Base-by-base conservation (phyloP, 2,329 filamentous ascomycete genomes). In the Aspergillus calidoustus region DNA sequence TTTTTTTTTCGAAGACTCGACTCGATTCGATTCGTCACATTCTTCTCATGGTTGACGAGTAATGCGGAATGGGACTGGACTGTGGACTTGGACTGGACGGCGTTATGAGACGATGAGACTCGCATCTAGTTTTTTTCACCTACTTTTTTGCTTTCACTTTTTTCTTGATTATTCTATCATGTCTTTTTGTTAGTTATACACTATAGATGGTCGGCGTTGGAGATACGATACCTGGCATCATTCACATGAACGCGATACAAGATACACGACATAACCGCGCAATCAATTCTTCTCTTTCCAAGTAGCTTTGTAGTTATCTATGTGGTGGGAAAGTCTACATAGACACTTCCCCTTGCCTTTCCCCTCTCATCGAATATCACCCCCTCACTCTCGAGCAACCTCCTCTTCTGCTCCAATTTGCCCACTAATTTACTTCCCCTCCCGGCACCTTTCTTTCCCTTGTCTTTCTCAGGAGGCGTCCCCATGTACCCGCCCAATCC, bases 401-500 rank as follows among this genome's bases (percentile, higher is more conserved):
- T 25, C 49, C 67, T 72, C 73, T 74, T 83, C 50, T 73, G 70
- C 54, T 74, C 71, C n/a, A 79, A 75, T 57, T 71, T 72, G 31
- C 73, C 76, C 47, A 69, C 69, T 60, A 81, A 67, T 59, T 82
- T 63, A 60, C 73, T 73, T 49, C 73, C 75, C 68, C 82, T 83
- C 61, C 78, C 73, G 76, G 5, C 79, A 79, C n/a, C 79, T 72
- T 59, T 80, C 79, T 28, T 79, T 77, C 81, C 82, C 82, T n/a
- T 22, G 25, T 49, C 15, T 15, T 44, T 28, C 4, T 41, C 46
- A 31, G 47, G 38, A 23, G 47, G 19, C 19, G 44, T 56, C 15
- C 83, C 83, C 43, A 80, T 78, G 67, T 85, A 86, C 11, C 83
- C 83, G 17, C 83, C 82, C 22, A 86, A 72, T 7, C 72, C 82